Percentiles rank a stretch among this genome's conserved stretches.
These are phyloP conservation scores for Nannizzia gypsea DNA, from an alignment of 2,329 filamentous ascomycete species.

Conservation along the genomic window DNA sequence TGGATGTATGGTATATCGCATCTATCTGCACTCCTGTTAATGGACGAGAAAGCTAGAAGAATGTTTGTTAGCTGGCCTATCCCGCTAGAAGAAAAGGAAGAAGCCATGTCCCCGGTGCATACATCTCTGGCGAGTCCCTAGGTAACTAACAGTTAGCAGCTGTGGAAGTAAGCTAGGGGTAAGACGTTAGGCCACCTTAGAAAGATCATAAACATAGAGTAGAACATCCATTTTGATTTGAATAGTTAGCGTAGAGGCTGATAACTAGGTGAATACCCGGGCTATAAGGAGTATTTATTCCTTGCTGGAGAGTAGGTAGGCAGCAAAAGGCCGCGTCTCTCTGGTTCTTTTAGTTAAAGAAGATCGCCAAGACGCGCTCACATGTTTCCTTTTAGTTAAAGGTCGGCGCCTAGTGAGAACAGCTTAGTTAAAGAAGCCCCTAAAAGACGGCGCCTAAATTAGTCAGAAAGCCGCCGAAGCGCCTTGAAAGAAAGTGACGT, in stretches of 20 bases:
- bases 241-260: no score
- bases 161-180: neutral
- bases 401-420: neutral
- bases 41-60: conserved; percentile 41
- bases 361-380: neutral
- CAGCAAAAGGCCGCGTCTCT: neutral
- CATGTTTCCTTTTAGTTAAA: neutral
- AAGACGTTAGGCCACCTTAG: conserved; percentile 31
- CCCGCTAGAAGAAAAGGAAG: neutral
- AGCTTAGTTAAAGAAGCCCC: neutral
- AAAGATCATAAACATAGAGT: conserved; percentile 69
- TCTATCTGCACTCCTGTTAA: conserved; percentile 64
- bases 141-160: neutral
- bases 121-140: conserved; percentile 46
- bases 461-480: neutral
- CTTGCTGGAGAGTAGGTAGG: neutral
- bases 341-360: neutral
- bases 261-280: no score
- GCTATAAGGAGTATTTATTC: neutral
- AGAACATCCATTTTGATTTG: conserved; percentile 54
- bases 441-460: neutral
- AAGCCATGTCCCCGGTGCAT: conserved; percentile 18
- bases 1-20: conserved; percentile 88
- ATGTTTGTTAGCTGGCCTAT: neutral
- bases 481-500: neutral